Evolutionary conservation across 2,329 filamentous ascomycete genomes (phyloP).

Genomic region (Kalmusia sp.): DNA sequence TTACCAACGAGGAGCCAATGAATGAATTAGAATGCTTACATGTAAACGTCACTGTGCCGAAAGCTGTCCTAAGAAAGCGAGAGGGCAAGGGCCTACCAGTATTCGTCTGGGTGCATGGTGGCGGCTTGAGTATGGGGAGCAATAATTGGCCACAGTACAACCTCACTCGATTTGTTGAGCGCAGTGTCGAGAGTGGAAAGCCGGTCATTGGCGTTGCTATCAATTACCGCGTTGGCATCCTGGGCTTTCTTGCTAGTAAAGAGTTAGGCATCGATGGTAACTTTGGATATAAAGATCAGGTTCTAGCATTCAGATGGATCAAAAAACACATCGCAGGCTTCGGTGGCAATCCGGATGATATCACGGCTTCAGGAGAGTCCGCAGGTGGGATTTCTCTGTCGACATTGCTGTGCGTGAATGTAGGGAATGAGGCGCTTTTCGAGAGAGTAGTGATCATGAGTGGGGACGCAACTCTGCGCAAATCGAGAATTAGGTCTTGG

Average conservation of each 20-base stretch:
- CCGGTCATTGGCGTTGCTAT: constrained; percentile 54
- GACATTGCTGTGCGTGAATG: constrained; percentile 34
- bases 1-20: constrained; percentile 24
- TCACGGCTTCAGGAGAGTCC: constrained; percentile 55
- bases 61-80: constrained; percentile 1
- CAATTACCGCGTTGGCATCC: constrained; percentile 41
- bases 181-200: constrained; percentile 50
- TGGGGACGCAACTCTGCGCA: constrained; percentile 37
- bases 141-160: constrained; percentile 62
- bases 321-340: constrained; percentile 48
- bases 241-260: constrained; percentile 52
- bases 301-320: constrained; percentile 47
- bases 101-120: constrained; percentile 61
- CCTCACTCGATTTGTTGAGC: constrained; percentile 51
- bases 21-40: constrained; percentile 47
- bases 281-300: constrained; percentile 44
- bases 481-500: constrained; percentile 33
- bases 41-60: constrained; percentile 43
- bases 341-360: constrained; percentile 46
- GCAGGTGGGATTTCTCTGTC: constrained; percentile 51
- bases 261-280: constrained; percentile 51
- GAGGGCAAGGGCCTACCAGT: constrained; percentile 52
- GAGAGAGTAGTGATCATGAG: constrained; percentile 40
- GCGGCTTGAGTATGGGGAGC: constrained; percentile 57
- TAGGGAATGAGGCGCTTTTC: constrained; percentile 31